Evolutionary conservation across 352 stramenopile genomes (phyloP).

Genomic region (Phytophthora citricola): DNA sequence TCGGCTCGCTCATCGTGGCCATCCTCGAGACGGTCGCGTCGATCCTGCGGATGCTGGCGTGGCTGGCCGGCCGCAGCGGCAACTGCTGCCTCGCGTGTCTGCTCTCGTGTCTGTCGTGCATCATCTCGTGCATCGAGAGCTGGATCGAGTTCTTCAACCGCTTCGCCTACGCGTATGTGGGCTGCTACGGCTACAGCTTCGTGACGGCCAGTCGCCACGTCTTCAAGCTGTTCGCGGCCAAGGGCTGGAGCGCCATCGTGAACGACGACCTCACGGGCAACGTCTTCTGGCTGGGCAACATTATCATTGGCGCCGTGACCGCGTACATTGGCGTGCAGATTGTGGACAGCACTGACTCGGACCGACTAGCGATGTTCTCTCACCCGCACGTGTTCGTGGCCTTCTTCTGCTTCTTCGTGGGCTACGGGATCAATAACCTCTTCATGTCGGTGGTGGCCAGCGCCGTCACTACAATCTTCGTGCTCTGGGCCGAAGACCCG

Average conservation of each 20-base stretch:
- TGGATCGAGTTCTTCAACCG: constrained; percentile 92
- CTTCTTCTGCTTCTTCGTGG: constrained; percentile 78
- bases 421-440: constrained; percentile 73
- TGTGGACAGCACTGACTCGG: constrained; percentile 55
- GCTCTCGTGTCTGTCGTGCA: constrained; percentile 70
- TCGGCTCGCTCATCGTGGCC: constrained; percentile 92
- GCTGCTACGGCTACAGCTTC: constrained; percentile 89
- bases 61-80: constrained; percentile 61
- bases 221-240: constrained; percentile 79
- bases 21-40: constrained; percentile 85
- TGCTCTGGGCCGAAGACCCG: constrained; percentile 86
- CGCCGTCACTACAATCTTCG: constrained; percentile 85
- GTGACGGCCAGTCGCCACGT: constrained; percentile 77
- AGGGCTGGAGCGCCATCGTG: constrained; percentile 90
- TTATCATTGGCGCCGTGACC: constrained; percentile 75
- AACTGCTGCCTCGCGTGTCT: constrained; percentile 83
- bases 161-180: constrained; percentile 90
- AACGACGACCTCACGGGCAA: constrained; percentile 90
- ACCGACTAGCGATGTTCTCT: constrained; percentile 63
- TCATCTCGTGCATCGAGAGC: constrained; percentile 83
- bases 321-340: constrained; percentile 71
- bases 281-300: constrained; percentile 84
- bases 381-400: constrained; percentile 71
- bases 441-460: constrained; percentile 80
- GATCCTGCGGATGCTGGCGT: constrained; percentile 74